Conservation (phyloP, 1,284 basidiomycete species). For the Fistulinella staudtii region DNA sequence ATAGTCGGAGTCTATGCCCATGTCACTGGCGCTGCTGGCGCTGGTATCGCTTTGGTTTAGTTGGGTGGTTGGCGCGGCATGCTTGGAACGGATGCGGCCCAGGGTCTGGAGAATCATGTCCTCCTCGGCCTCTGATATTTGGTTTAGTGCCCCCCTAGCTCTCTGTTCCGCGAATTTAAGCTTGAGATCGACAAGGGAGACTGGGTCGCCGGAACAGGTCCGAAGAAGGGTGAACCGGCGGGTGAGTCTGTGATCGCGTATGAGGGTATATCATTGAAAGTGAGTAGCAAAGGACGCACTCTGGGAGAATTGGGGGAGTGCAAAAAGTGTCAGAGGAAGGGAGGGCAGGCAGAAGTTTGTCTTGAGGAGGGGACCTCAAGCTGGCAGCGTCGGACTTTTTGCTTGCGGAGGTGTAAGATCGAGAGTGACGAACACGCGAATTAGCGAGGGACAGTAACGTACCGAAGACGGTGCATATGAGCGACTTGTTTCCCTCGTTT, state of each 20-base stretch:
- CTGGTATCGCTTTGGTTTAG: constrained; percentile 21
- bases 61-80: constrained; percentile 29
- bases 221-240: constrained; percentile 76
- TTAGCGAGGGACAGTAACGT: constrained; percentile 43
- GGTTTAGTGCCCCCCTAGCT: constrained; percentile 59
- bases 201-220: constrained; percentile 57
- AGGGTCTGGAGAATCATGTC: constrained; percentile 76
- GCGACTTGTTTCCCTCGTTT: constrained; percentile 47
- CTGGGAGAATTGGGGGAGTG: constrained; percentile 76
- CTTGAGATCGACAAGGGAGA: constrained; percentile 60
- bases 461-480: constrained; percentile 79
- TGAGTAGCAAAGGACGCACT: constrained; percentile 49
- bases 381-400: constrained; percentile 28
- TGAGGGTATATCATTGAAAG: constrained; percentile 14
- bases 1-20: constrained; percentile 36
- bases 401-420: constrained; percentile 28
- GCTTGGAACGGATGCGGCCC: constrained; percentile 50
- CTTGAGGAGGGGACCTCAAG: constrained; percentile 6
- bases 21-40: constrained; percentile 29
- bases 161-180: constrained; percentile 70
- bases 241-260: constrained; percentile 52
- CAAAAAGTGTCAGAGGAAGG: constrained; percentile 72
- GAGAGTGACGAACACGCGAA: constrained; percentile 24
- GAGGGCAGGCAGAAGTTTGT: constrained; percentile 49
- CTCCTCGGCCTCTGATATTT: constrained; percentile 75